Percentiles rank a stretch among this genome's conserved stretches.
Conservation (phyloP, 1,139 yeast genomes). For the Candida anutae region DNA sequence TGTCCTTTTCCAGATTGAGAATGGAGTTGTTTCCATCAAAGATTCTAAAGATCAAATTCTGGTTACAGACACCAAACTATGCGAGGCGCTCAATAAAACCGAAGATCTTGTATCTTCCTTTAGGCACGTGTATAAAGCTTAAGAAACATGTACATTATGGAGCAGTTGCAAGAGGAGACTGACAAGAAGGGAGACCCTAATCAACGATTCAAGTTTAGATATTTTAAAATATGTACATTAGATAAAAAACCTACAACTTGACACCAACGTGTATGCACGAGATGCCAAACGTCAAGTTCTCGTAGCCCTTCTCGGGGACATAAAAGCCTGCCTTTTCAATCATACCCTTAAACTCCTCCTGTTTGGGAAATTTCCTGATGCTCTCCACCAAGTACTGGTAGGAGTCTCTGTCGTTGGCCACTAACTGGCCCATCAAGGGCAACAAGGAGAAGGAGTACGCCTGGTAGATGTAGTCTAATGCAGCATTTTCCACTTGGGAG, state of each 20-base stretch:
- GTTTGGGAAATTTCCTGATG: conserved; percentile 84
- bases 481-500: conserved; percentile 78
- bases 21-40: too few species aligned
- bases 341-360: conserved; percentile 86
- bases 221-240: too few species aligned
- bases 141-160: conserved; percentile 11
- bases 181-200: too few species aligned
- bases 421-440: conserved; percentile 92
- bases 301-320: conserved; percentile 82
- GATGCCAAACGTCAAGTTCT: conserved; percentile 90
- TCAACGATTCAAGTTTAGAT: too few species aligned
- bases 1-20: too few species aligned
- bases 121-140: conserved; percentile 2
- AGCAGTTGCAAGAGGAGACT: not conserved
- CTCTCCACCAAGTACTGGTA: conserved; percentile 94
- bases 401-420: conserved; percentile 91
- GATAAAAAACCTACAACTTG: conserved; percentile 38
- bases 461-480: conserved; percentile 69
- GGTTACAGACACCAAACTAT: conserved; percentile 13
- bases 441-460: conserved; percentile 82
- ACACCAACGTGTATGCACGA: conserved; percentile 96
- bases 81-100: conserved; percentile 20
- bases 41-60: too few species aligned
- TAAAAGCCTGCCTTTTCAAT: conserved; percentile 92
- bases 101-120: conserved; percentile 23